Percentiles rank a stretch among this genome's conserved stretches.
phyloP scores from a whole-genome alignment of 208 protist genomes.

The Acanthamoeba castellanii region DNA sequence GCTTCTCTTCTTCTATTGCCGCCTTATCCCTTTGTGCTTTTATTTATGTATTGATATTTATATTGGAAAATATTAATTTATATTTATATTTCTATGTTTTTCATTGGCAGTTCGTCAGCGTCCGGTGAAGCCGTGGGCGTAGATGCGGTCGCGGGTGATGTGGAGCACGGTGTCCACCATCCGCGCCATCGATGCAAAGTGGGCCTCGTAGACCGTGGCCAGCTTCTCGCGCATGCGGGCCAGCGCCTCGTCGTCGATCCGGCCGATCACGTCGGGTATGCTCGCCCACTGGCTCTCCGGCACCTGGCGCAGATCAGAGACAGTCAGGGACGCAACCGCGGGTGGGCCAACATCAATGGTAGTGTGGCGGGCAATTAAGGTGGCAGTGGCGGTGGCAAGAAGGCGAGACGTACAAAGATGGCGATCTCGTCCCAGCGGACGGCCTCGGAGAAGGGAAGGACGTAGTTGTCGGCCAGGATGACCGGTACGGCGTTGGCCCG shows the following conservation, averaged over 20 bases:
- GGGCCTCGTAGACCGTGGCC: not conserved
- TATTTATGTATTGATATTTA: no score
- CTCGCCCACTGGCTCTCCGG: not conserved
- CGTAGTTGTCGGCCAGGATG: slow-evolving; percentile 42
- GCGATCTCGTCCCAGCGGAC: slow-evolving; percentile 21
- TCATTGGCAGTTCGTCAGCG: not conserved
- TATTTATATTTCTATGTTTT: no score
- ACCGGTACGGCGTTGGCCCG: slow-evolving; percentile 29
- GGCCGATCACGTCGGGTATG: not conserved
- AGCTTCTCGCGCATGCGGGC: slow-evolving; percentile 15
- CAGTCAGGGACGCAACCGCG: not conserved
- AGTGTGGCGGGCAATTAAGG: no score
- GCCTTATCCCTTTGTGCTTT: no score
- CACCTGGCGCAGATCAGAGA: not conserved
- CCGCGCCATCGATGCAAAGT: not conserved
- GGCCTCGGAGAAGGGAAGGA: not conserved
- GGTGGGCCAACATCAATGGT: not conserved
- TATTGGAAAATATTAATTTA: no score
- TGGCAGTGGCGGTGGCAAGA: no score
- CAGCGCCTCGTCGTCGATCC: slow-evolving; percentile 20
- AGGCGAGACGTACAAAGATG: not conserved
- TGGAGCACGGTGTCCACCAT: slow-evolving; percentile 9
- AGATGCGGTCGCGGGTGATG: not conserved
- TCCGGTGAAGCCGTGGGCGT: slow-evolving; percentile 8
- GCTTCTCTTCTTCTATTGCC: not conserved